Percentiles rank a stretch among this genome's conserved stretches.
Evolutionary conservation across 495 filamentous ascomycete genomes (phyloP).

Genomic region (Astrothelium macrocarpum): DNA sequence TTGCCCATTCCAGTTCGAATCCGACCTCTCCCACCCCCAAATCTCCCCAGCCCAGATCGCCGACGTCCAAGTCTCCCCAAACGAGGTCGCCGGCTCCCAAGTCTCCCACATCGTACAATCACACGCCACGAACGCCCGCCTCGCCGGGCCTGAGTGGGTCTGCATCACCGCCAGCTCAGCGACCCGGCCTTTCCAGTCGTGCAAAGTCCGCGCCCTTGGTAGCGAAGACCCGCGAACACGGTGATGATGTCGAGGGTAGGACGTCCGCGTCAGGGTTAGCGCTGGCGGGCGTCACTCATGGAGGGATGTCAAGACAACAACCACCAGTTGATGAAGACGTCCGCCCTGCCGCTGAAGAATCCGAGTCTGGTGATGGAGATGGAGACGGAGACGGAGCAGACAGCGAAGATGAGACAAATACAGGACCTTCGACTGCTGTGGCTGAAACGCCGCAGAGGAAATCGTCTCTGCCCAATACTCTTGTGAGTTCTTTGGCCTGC

Average conservation of each 20-base stretch:
- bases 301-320: slow-evolving; percentile 6
- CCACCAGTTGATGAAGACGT: slow-evolving; percentile 1
- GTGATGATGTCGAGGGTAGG: background rate
- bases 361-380: slow-evolving; percentile 8
- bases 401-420: slow-evolving; percentile 11
- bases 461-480: background rate
- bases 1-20: slow-evolving; percentile 7
- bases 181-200: slow-evolving; percentile 16
- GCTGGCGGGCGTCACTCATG: background rate
- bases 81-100: background rate
- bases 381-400: slow-evolving; percentile 19
- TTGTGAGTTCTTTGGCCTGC: slow-evolving; percentile 2
- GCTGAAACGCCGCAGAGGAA: background rate
- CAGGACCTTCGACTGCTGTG: slow-evolving; percentile 6
- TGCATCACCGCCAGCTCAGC: slow-evolving; percentile 11
- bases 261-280: background rate
- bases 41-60: background rate
- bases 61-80: background rate
- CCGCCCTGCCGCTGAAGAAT: background rate
- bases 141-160: background rate
- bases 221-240: slow-evolving; percentile 7
- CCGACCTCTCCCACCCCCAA: slow-evolving; percentile 1
- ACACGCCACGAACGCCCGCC: background rate
- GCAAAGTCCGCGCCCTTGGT: slow-evolving; percentile 21
- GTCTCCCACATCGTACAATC: slow-evolving; percentile 3